Evolutionary conservation across 768 basidiomycete genomes (phyloP), one percentile per base, ranked within the genome.

Genomic region (Bullera alba): DNA sequence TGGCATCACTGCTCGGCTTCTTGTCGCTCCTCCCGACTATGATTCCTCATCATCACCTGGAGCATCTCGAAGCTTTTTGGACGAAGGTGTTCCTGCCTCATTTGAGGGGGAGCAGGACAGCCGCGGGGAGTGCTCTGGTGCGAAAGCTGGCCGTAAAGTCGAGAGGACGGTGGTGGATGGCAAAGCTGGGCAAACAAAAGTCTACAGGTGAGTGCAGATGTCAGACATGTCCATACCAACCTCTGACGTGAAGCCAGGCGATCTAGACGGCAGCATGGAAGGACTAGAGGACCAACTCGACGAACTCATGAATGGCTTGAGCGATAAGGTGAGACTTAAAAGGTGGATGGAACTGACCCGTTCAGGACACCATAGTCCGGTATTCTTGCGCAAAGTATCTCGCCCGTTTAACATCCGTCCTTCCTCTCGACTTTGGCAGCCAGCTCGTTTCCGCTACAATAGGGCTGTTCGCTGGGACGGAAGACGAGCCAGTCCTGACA

Each of bases 351-450:
- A 6, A 43, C 45, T 47, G 36, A 42, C 15, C 22, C 5, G n/a
- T 19, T 25, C 12, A 97, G 92, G 92, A 95, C 62, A 96, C 93
- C 0, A 77, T 91, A 23, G 89, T 97, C 12, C 85, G 95, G 43
- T 96, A 88, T 81, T 90, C 93, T 14, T 81, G 89, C 4, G 87
- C 95, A 8, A 99, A 97, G 72, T 87, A 86, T 32, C 75, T 96
- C 7, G 86, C 91, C 6, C 82, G 91, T 5, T 79, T 96, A 38
- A 78, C 87, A 2, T 83, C 86, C 57, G 79, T 86, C 32, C 79
- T 99, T 1, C 87, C 95, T 1, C 52, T 73, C 1, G 83, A 84
- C 28, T 86, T 89, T 59, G 77, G 81, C 2, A 74, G 78, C 28
- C 89, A 97, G 67, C 83, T 97, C n/a, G 73, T 93, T 3, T 83